phyloP scores from a whole-genome alignment of 352 stramenopile species.

The Chrysophaeum taylorii region DNA sequence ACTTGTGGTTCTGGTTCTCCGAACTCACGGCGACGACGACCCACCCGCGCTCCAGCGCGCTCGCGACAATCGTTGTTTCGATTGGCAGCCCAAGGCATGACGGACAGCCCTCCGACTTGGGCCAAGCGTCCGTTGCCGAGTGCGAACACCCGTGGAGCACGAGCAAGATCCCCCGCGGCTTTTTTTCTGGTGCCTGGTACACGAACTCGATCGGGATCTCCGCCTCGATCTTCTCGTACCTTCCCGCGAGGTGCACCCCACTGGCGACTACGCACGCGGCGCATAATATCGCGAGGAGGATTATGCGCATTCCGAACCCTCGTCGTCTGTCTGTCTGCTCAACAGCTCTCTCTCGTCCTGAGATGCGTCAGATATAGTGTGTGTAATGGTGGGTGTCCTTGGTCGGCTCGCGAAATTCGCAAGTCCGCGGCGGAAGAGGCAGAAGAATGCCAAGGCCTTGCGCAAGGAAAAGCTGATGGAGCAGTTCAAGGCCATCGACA shows the following conservation, averaged over 20 bases:
- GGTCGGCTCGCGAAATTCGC: too few species aligned
- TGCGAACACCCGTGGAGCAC: neutral
- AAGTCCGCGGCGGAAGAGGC: too few species aligned
- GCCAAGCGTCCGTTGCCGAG: neutral
- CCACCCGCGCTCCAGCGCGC: neutral
- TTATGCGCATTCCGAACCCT: too few species aligned
- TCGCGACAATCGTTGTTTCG: neutral
- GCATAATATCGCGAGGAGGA: too few species aligned
- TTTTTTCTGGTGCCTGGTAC: neutral
- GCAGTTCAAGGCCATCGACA: neutral
- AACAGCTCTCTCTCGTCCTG: too few species aligned
- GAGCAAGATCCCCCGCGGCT: neutral
- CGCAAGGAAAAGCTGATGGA: neutral
- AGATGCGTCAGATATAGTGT: too few species aligned
- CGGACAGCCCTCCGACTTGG: neutral
- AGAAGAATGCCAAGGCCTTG: too few species aligned
- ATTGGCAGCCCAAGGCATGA: neutral
- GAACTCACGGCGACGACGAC: slow-evolving; percentile 1
- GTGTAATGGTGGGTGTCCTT: too few species aligned
- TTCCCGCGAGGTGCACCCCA: too few species aligned
- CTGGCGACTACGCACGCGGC: too few species aligned
- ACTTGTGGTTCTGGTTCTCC: neutral
- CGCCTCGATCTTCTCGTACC: too few species aligned
- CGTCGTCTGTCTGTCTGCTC: too few species aligned
- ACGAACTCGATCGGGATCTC: slow-evolving; percentile 14